A percentile compares a stretch with the other conserved stretches of the same genome.
Conservation (phyloP, 2,329 filamentous ascomycete genomes). For the Sclerotinia trifoliorum region DNA sequence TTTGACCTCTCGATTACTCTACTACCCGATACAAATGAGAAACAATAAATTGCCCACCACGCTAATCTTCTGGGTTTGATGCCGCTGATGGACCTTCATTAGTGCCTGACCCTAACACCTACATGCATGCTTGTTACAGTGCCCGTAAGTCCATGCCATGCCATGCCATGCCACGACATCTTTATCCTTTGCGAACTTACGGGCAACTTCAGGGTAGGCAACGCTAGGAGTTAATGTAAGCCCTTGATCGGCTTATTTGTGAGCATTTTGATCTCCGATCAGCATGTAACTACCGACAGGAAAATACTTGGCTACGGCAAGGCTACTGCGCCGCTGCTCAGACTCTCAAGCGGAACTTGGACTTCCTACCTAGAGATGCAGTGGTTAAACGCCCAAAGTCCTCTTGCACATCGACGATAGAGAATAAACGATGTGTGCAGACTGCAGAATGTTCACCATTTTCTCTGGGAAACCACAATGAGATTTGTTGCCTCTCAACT, state of each 20-base stretch:
- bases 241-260: constrained; percentile 1
- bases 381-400: neutral
- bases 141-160: neutral
- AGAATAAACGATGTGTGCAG: neutral
- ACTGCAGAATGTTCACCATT: neutral
- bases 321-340: constrained; percentile 11
- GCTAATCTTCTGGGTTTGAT: neutral
- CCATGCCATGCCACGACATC: too few relatives aligned
- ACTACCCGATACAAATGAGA: neutral
- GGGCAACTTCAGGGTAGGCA: neutral
- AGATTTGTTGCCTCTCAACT: neutral
- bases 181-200: neutral
- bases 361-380: neutral
- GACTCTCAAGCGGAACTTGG: neutral
- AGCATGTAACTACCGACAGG: constrained; percentile 11
- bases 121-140: neutral
- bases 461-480: neutral
- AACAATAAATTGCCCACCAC: neutral
- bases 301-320: constrained; percentile 11
- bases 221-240: neutral
- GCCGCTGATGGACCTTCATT: constrained; percentile 5
- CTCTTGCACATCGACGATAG: neutral
- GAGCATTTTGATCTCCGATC: constrained; percentile 5
- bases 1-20: neutral
- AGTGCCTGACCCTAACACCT: constrained; percentile 6